Evolutionary conservation across 805 yeast genomes (phyloP).

Genomic region (Candida manassasensis): DNA sequence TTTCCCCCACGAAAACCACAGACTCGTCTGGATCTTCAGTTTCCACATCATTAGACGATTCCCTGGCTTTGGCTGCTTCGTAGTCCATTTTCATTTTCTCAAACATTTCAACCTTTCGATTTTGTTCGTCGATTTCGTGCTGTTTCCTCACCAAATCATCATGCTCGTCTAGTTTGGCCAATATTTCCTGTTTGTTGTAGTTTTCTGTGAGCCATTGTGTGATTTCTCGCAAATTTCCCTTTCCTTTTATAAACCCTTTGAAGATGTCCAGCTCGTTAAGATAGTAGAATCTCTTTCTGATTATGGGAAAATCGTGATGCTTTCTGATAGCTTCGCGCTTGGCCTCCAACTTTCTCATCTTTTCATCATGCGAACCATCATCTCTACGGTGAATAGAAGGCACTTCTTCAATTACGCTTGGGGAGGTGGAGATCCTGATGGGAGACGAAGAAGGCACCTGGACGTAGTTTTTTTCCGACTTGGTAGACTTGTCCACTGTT

Average conservation of each 20-base stretch:
- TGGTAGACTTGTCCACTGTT: slow-evolving; percentile 17
- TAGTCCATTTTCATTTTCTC: slow-evolving; percentile 13
- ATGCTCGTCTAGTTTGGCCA: slow-evolving; percentile 13
- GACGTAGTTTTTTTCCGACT: slow-evolving; percentile 14
- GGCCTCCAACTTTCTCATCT: slow-evolving; percentile 27
- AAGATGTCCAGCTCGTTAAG: slow-evolving; percentile 37
- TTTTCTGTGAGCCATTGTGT: slow-evolving; percentile 36
- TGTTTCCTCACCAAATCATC: slow-evolving; percentile 10
- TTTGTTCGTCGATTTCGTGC: slow-evolving; percentile 10
- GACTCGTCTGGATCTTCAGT: not conserved
- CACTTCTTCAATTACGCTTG: slow-evolving; percentile 10
- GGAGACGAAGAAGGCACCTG: slow-evolving; percentile 44
- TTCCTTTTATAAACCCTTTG: slow-evolving; percentile 39
- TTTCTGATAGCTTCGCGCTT: slow-evolving; percentile 33
- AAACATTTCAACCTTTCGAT: slow-evolving; percentile 11
- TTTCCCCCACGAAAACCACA: no score
- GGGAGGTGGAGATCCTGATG: slow-evolving; percentile 25
- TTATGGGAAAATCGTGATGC: slow-evolving; percentile 37
- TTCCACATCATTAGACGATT: slow-evolving; percentile 2
- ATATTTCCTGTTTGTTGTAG: slow-evolving; percentile 21
- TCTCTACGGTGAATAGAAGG: slow-evolving; percentile 10
- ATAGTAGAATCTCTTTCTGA: slow-evolving; percentile 32
- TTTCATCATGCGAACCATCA: slow-evolving; percentile 14
- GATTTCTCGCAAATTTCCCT: slow-evolving; percentile 38
- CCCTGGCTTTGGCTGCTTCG: slow-evolving; percentile 10